Evolutionary conservation across 2,329 filamentous ascomycete species (phyloP).

Genomic region (Fusarium udum): DNA sequence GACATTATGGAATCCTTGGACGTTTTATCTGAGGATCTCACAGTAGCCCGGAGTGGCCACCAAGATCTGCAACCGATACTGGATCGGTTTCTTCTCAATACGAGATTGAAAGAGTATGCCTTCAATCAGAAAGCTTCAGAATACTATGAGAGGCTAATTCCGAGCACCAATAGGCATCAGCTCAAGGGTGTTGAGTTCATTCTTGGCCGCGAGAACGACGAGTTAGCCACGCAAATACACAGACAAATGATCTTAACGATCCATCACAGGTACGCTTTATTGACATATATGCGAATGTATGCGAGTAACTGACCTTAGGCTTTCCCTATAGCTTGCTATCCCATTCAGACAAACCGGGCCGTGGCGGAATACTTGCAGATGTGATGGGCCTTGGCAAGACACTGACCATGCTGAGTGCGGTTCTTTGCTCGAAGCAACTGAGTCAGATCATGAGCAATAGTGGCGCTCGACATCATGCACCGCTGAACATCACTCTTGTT

Average conservation of each 20-base stretch:
- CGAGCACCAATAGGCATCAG: neutral
- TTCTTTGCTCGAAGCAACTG: neutral
- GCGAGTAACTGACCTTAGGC: no score
- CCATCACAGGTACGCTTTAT: neutral
- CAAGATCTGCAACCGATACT: neutral
- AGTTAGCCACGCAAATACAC: neutral
- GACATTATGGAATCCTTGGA: neutral
- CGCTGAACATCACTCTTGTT: rapidly evolving
- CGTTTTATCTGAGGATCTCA: rapidly evolving
- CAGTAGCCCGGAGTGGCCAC: rapidly evolving
- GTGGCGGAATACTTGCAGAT: neutral
- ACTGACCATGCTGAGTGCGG: neutral
- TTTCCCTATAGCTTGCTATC: neutral
- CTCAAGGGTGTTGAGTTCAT: neutral
- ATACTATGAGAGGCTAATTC: neutral
- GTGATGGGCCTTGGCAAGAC: constrained; percentile 1
- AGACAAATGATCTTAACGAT: neutral
- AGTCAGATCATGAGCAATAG: rapidly evolving
- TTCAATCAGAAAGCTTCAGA: no score
- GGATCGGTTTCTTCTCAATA: rapidly evolving
- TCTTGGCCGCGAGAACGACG: neutral
- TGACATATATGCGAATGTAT: rapidly evolving
- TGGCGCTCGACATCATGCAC: rapidly evolving
- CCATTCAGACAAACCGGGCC: rapidly evolving
- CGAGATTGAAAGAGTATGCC: neutral